phyloP scores from a whole-genome alignment of 805 yeast species.

The Metschnikowia rubicola region DNA sequence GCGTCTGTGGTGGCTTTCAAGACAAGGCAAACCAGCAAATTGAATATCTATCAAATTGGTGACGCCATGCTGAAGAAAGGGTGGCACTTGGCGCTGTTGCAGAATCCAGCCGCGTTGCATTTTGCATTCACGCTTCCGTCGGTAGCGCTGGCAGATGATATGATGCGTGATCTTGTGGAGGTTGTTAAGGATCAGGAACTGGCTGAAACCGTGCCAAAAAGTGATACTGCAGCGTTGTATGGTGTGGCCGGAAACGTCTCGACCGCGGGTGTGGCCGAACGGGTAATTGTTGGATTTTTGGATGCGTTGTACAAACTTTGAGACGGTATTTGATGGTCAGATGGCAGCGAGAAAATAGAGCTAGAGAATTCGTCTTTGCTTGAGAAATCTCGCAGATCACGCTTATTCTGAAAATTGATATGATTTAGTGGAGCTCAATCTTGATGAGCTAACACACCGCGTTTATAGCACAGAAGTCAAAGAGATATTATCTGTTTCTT shows the following conservation, averaged over 20 bases:
- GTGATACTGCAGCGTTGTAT: slow-evolving; percentile 83
- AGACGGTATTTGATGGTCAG: neutral
- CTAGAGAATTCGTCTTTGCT: no score
- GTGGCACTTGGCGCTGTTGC: slow-evolving; percentile 88
- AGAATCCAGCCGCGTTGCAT: slow-evolving; percentile 88
- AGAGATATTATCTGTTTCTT: no score
- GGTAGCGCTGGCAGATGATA: slow-evolving; percentile 54
- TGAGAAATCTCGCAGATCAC: no score
- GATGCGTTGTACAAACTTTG: slow-evolving; percentile 69
- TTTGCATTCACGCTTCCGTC: slow-evolving; percentile 81
- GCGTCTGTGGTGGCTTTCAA: slow-evolving; percentile 80
- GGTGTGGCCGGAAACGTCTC: slow-evolving; percentile 93
- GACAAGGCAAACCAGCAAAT: slow-evolving; percentile 30
- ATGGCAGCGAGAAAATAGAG: no score
- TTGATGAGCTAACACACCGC: no score
- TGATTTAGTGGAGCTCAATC: no score
- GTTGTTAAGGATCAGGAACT: slow-evolving; percentile 40
- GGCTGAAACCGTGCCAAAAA: slow-evolving; percentile 23
- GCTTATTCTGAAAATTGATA: no score
- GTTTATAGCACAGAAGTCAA: no score
- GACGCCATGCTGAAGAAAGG: slow-evolving; percentile 66
- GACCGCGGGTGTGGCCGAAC: slow-evolving; percentile 81
- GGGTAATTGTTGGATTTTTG: slow-evolving; percentile 72
- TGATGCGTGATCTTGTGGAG: slow-evolving; percentile 49
- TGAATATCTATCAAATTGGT: slow-evolving; percentile 76